Evolutionary conservation across 2,329 filamentous ascomycete genomes (phyloP).

Genomic region (Neofusicoccum ribis): DNA sequence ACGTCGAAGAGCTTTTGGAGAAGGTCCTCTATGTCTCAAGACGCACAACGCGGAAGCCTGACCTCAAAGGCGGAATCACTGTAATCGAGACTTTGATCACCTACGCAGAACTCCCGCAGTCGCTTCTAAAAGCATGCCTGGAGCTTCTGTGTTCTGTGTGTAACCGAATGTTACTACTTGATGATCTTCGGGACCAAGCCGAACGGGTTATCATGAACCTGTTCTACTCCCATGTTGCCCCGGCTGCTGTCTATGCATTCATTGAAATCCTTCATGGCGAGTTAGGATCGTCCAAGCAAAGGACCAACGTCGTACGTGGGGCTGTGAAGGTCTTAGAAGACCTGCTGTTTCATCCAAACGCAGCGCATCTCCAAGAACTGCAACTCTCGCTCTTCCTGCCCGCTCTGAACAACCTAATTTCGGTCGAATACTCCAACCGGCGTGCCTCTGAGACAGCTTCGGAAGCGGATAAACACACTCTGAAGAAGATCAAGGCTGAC

Average conservation of each 20-base stretch:
- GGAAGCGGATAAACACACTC: background rate
- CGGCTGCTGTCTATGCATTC: constrained; percentile 65
- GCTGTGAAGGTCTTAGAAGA: constrained; percentile 58
- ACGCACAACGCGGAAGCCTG: constrained; percentile 63
- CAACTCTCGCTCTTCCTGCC: constrained; percentile 21
- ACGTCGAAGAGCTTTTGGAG: constrained; percentile 62
- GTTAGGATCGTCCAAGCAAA: constrained; percentile 42
- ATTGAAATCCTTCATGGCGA: constrained; percentile 55
- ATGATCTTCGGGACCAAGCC: constrained; percentile 60
- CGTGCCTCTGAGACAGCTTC: background rate
- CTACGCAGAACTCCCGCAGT: constrained; percentile 67
- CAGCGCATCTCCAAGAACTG: constrained; percentile 20
- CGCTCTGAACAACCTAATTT: constrained; percentile 17
- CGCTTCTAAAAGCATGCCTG: constrained; percentile 65
- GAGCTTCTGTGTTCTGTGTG: constrained; percentile 61
- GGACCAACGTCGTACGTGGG: constrained; percentile 51
- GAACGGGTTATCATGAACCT: constrained; percentile 72
- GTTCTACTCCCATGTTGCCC: constrained; percentile 72
- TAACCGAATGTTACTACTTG: constrained; percentile 66
- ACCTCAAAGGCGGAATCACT: constrained; percentile 66
- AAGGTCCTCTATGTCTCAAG: constrained; percentile 67
- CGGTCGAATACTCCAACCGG: constrained; percentile 6
- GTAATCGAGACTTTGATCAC: constrained; percentile 72
- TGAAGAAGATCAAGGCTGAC: constrained; percentile 13
- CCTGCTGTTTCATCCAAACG: constrained; percentile 19